Evolutionary conservation across 1,284 basidiomycete species (phyloP).

Genomic region (Afroboletus lepidellus): DNA sequence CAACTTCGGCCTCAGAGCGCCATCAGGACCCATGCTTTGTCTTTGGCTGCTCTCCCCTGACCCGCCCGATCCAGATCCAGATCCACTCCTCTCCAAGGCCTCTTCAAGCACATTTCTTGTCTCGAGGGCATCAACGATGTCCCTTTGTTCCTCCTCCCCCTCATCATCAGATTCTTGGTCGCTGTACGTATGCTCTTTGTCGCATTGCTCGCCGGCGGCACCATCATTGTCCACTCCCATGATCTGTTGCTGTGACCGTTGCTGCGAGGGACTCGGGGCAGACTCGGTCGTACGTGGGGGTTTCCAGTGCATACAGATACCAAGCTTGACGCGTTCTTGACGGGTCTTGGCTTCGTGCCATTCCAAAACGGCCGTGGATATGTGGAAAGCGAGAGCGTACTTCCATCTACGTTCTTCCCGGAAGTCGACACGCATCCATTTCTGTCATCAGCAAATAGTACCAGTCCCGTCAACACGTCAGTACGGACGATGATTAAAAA

Average conservation of each 20-base stretch:
- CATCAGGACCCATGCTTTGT: slow-evolving; percentile 30
- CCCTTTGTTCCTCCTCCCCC: slow-evolving; percentile 50
- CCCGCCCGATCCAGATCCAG: slow-evolving; percentile 27
- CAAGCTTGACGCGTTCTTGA: slow-evolving; percentile 65
- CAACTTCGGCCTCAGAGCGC: slow-evolving; percentile 50
- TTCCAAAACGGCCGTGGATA: slow-evolving; percentile 82
- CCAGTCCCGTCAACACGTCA: slow-evolving; percentile 5
- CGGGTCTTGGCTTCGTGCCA: slow-evolving; percentile 78
- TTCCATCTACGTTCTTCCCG: slow-evolving; percentile 96
- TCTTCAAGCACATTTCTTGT: slow-evolving; percentile 50
- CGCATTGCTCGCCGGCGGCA: slow-evolving; percentile 18
- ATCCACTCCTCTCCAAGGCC: slow-evolving; percentile 43
- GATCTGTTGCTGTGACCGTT: slow-evolving; percentile 27
- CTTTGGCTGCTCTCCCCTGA: slow-evolving; percentile 33
- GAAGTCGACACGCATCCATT: slow-evolving; percentile 97
- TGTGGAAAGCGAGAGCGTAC: slow-evolving; percentile 76
- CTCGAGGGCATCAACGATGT: slow-evolving; percentile 58
- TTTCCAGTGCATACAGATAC: slow-evolving; percentile 71
- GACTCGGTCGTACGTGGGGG: slow-evolving; percentile 37
- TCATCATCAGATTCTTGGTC: slow-evolving; percentile 63
- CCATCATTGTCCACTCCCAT: slow-evolving; percentile 36
- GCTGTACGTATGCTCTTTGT: slow-evolving; percentile 35
- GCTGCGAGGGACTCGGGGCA: slow-evolving; percentile 13
- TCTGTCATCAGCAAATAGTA: slow-evolving; percentile 44
- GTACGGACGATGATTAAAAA: neutral